Conservation (phyloP, 805 yeast species). For the Candida boidinii region DNA sequence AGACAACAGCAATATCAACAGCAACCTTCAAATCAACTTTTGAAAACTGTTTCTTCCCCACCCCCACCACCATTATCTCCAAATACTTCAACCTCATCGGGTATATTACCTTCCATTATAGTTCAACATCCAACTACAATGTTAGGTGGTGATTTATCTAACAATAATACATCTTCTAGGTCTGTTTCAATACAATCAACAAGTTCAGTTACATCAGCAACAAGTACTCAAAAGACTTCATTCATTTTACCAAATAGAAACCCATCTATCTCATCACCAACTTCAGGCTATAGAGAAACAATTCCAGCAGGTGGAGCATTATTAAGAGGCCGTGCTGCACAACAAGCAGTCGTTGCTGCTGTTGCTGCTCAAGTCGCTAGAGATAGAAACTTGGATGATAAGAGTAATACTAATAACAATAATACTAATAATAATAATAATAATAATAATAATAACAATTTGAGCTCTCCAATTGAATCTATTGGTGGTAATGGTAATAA, state of each 20-base stretch:
- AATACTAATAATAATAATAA: no score
- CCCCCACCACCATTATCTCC: no score
- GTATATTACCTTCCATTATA: no score
- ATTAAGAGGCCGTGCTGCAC: slow-evolving; percentile 29
- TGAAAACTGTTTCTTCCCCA: not conserved
- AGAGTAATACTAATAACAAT: no score
- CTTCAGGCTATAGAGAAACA: slow-evolving; percentile 9
- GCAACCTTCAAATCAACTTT: not conserved
- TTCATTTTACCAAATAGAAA: no score
- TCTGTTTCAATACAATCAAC: not conserved
- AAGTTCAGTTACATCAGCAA: slow-evolving; percentile 1
- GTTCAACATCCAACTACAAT: not conserved
- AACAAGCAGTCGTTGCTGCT: slow-evolving; percentile 30
- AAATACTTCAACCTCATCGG: no score
- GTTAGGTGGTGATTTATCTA: not conserved
- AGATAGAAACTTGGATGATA: no score
- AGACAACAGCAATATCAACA: slow-evolving; percentile 7
- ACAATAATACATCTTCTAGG: not conserved
- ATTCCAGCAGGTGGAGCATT: slow-evolving; percentile 16
- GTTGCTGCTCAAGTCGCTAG: slow-evolving; percentile 31
- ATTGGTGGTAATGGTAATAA: no score
- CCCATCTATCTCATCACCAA: no score
- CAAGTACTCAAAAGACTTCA: slow-evolving; percentile 2
- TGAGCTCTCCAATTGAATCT: no score
- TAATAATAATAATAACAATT: no score